A percentile compares a stretch with the other conserved stretches of the same genome.
Conservation (phyloP, 768 basidiomycete genomes). For the Auriscalpium orientale region DNA sequence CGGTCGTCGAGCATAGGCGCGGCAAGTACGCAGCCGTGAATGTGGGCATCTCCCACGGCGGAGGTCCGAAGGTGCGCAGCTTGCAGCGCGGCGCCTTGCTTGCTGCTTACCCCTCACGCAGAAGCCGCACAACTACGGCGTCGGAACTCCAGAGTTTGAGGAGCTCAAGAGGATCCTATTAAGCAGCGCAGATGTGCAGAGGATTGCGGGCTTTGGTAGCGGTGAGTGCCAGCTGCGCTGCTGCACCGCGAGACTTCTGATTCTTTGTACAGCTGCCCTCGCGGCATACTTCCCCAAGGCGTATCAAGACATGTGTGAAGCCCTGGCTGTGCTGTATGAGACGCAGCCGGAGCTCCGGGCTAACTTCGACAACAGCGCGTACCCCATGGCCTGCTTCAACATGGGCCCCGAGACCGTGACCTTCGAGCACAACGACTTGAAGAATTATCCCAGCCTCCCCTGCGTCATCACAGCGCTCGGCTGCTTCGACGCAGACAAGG, state of each 20-base stretch:
- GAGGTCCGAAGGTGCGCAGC: neutral
- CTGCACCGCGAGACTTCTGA: neutral
- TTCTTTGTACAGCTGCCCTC: neutral
- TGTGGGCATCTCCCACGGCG: neutral
- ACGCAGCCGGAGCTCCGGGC: neutral
- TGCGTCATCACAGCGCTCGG: conserved; percentile 15
- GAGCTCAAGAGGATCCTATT: neutral
- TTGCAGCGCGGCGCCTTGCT: neutral
- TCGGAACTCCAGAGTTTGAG: neutral
- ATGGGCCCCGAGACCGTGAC: conserved; percentile 5
- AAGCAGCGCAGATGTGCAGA: neutral
- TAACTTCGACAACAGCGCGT: conserved; percentile 9
- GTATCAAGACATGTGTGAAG: neutral
- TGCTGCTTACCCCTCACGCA: neutral
- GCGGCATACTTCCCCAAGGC: neutral
- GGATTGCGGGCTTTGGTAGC: neutral
- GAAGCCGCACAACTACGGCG: neutral
- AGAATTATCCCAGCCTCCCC: conserved; percentile 2
- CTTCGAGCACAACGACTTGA: conserved; percentile 6
- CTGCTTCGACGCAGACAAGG: conserved; percentile 10
- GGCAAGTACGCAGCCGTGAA: neutral
- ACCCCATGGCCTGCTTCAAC: conserved; percentile 13
- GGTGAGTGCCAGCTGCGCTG: neutral
- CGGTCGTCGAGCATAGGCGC: neutral
- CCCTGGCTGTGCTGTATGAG: neutral